A percentile compares a stretch with the other conserved stretches of the same genome.
Conservation (phyloP, 1,284 basidiomycete genomes). For the Inonotus obliquus region DNA sequence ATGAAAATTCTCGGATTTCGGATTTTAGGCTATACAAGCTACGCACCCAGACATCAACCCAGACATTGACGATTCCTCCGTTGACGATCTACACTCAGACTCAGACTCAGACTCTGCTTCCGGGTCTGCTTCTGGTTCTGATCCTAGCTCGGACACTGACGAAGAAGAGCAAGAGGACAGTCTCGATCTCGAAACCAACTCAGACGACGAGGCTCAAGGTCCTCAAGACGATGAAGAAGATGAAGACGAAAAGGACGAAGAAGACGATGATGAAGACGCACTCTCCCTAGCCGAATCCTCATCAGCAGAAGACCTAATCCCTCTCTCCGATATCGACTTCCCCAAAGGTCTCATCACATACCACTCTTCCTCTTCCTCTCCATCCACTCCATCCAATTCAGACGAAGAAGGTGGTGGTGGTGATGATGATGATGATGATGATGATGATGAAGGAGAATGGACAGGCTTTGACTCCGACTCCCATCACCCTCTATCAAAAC, state of each 20-base stretch:
- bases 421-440: too few species aligned
- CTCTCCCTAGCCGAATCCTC: conserved; percentile 61
- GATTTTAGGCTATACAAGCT: conserved; percentile 88
- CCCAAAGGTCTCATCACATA: conserved; percentile 56
- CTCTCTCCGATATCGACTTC: conserved; percentile 46
- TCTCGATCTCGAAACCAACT: too few species aligned
- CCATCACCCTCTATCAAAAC: not conserved
- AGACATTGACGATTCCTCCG: conserved; percentile 40
- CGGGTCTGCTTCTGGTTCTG: conserved; percentile 27
- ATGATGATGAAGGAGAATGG: conserved; percentile 60
- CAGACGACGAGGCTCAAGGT: conserved; percentile 29
- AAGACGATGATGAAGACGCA: conserved; percentile 30
- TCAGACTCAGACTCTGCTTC: conserved; percentile 30
- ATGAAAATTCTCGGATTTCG: too few species aligned
- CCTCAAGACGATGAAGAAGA: conserved; percentile 27
- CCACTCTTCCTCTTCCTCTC: conserved; percentile 38
- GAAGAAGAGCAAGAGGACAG: conserved; percentile 30
- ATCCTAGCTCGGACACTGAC: conserved; percentile 30
- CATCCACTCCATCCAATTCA: conserved; percentile 44
- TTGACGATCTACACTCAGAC: conserved; percentile 31
- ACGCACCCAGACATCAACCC: conserved; percentile 57
- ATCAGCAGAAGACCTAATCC: conserved; percentile 62
- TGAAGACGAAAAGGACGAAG: conserved; percentile 28
- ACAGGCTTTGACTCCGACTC: conserved; percentile 36
- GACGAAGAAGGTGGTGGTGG: too few species aligned